Conservation (phyloP, 345 rosid species). For the Turnera subulata region DNA sequence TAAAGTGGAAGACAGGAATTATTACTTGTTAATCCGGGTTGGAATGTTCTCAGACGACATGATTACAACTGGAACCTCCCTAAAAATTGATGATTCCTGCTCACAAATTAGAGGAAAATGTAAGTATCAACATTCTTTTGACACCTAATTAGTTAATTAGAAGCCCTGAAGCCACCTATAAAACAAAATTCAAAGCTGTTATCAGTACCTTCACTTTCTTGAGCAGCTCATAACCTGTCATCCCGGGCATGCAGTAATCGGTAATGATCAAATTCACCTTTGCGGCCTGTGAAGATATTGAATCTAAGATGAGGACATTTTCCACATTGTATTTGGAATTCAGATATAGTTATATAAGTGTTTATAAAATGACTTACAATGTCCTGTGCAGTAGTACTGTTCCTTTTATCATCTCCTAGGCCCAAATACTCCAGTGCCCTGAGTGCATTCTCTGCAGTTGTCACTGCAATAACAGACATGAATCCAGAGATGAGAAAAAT, state of each 20-base stretch:
- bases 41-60: slow-evolving; percentile 83
- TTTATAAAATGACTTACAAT: slow-evolving; percentile 14
- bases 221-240: slow-evolving; percentile 84
- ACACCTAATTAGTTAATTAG: no score
- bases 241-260: slow-evolving; percentile 92
- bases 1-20: no score
- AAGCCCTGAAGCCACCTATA: no score
- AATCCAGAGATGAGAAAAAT: not conserved
- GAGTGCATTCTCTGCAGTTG: slow-evolving; percentile 71
- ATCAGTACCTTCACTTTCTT: slow-evolving; percentile 78
- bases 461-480: slow-evolving; percentile 47
- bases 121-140: no score
- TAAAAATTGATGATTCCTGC: slow-evolving; percentile 65
- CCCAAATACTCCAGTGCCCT: slow-evolving; percentile 75
- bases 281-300: slow-evolving; percentile 34
- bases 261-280: slow-evolving; percentile 76
- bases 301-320: not conserved
- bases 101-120: not conserved
- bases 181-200: no score
- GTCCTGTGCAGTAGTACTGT: slow-evolving; percentile 5
- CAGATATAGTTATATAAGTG: no score
- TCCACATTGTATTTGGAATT: no score
- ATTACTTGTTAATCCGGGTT: slow-evolving; percentile 64
- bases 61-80: slow-evolving; percentile 81
- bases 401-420: slow-evolving; percentile 35